Base-by-base conservation (phyloP, 78 protist genomes). In the Emiliania huxleyi region DNA sequence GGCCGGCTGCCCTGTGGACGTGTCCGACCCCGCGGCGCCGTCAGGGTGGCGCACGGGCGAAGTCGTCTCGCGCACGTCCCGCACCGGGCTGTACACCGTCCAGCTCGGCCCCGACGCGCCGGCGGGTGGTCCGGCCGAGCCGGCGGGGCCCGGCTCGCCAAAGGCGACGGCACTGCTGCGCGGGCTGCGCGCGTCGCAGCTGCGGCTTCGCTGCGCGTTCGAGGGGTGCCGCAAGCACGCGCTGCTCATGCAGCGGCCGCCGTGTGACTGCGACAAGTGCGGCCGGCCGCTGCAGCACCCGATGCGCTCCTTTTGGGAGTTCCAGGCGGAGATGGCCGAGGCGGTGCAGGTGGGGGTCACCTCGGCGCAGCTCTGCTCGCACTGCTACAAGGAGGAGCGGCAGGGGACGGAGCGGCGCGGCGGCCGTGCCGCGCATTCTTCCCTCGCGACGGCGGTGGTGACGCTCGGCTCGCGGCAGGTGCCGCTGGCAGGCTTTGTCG, bases 221-320 rank as follows among this genome's bases (percentile, higher is more conserved):
- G 2, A 11, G 35, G 85, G 85, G 15, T 77, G 85, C 46, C 85
- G 44, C 43, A 77, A 77, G 46, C 85, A 77, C 85, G 85, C 85
- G 21, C 46, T 77, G 15, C 85, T 40, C 23, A 77, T 77, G 85
- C 85, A 77, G 85, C 85, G 85, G 46, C 85, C 85, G 18, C 85
- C 85, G 18, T 5, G 49, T 21, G 85, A 81, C 89, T 81, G 89
- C 52, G 89, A 44, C 38, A 19, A 0, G 43, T 81, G 89, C 56
- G 89, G 25, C 29, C 89, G 89, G 15, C 40, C 56, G 56, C 52
- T 81, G 18, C 89, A 44, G 48, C 89, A 81, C 56, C 89, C 89
- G 55, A 44, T 81, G 40, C 46, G 89, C 35, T 43, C 89, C 23
- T 81, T 11, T 6, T 44, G 52, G 55, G 89, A 81, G 38, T 81